Base-by-base conservation (phyloP, 257 asterid species). In the Nicotiana benthamiana region DNA sequence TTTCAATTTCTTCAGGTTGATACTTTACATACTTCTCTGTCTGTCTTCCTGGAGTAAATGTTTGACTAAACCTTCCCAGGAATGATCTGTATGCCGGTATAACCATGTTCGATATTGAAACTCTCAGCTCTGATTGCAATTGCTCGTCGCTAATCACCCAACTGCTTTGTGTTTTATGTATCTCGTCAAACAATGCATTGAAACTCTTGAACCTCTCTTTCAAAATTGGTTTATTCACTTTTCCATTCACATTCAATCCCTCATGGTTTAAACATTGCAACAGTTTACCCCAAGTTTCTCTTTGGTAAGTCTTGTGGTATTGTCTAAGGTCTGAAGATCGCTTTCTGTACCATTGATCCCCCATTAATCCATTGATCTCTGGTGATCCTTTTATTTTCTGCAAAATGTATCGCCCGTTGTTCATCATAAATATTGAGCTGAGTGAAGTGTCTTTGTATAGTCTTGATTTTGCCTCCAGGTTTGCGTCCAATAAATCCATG, bases 101-200 rank as follows among this genome's bases (percentile, higher is more conserved):
- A 9, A 95, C 99, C 99, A 93, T 95, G 80, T 95, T 93, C 4
- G 97, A 92, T 27, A 95, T 90, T 1, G 98, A 95, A 26, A 95
- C 99, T 66, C 99, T 83, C 0, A 95, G 95, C 89, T 95, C 99
- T 27, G 98, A 93, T 80, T 95, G 98, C 40, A 95, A 91, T 87
- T 95, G 99, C 76, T 92, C 98, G 36, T 95, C 99, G 1, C 93
- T 88, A 0, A 95, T 92, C 28, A 95, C 97, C 99, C 99, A 95
- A 67, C 74, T 54, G 51, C 91, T 88, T 85, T 95, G 99, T 9
- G 98, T 89, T 82, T 86, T 91, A 32, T 88, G 93, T 75, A 95
- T 93, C 48, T 95, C 99, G 2, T 95, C 98, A 52, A 95, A 95
- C 90, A 92, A 81, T 9, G 90, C 83, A 27, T 91, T 95, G 85